Evolutionary conservation across 306 rosid genomes (phyloP).

Genomic region (Hippophae gyantsensis): DNA sequence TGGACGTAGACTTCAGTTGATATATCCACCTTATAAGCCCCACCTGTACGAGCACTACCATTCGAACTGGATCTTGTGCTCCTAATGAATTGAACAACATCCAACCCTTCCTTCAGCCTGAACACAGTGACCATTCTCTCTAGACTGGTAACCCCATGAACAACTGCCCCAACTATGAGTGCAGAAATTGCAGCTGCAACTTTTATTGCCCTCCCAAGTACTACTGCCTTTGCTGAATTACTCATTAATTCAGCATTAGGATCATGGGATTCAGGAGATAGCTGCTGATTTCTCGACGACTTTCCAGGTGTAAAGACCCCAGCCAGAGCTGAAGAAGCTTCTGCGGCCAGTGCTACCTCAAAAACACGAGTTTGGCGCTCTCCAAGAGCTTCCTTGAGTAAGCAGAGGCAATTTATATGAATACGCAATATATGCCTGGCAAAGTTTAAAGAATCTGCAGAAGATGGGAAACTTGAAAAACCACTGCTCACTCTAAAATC

Average conservation of each 20-base stretch:
- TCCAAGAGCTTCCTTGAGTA: slow-evolving; percentile 96
- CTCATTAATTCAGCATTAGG: slow-evolving; percentile 34
- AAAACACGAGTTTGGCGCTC: slow-evolving; percentile 93
- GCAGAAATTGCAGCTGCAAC: slow-evolving; percentile 85
- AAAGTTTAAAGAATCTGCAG: slow-evolving; percentile 44
- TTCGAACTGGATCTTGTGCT: slow-evolving; percentile 72
- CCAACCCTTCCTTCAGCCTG: slow-evolving; percentile 81
- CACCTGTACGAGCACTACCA: slow-evolving; percentile 71
- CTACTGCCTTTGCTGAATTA: slow-evolving; percentile 36
- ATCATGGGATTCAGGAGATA: slow-evolving; percentile 72
- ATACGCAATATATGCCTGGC: slow-evolving; percentile 65
- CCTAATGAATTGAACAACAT: slow-evolving; percentile 67
- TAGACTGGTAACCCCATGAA: slow-evolving; percentile 75
- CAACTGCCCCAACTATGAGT: slow-evolving; percentile 68
- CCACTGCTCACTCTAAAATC: slow-evolving; percentile 54
- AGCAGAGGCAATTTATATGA: slow-evolving; percentile 66
- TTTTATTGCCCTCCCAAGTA: slow-evolving; percentile 51
- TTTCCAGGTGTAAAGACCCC: slow-evolving; percentile 65
- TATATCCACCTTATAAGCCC: slow-evolving; percentile 56
- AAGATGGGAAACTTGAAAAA: slow-evolving; percentile 33
- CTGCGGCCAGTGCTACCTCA: slow-evolving; percentile 93
- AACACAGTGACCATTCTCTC: slow-evolving; percentile 85
- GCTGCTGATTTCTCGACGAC: slow-evolving; percentile 74
- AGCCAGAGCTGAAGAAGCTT: slow-evolving; percentile 74
- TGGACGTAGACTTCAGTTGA: slow-evolving; percentile 71